Evolutionary conservation across 2,329 filamentous ascomycete genomes (phyloP).

Genomic region (Aspergillus sp.): DNA sequence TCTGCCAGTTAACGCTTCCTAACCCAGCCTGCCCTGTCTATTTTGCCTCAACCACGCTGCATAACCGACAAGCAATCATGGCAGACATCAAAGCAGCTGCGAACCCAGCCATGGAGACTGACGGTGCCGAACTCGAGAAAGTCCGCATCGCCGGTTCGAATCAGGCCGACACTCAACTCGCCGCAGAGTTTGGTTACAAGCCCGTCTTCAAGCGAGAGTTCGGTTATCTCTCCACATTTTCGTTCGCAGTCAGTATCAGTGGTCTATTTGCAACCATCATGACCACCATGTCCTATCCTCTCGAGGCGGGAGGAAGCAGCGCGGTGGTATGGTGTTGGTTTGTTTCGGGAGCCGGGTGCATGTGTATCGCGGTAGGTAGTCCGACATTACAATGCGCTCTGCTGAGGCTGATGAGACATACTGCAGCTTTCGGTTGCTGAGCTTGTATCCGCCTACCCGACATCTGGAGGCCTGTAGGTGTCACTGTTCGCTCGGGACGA

Average conservation of each 20-base stretch:
- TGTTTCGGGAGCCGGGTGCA: conserved; percentile 2
- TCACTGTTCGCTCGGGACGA: background rate
- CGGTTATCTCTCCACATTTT: conserved; percentile 3
- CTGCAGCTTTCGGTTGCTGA: conserved; percentile 6
- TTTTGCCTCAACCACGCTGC: background rate
- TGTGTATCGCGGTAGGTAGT: conserved; percentile 6
- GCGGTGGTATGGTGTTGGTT: conserved; percentile 8
- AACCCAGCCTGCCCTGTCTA: background rate
- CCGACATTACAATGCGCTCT: too few species aligned
- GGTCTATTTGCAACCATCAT: conserved; percentile 4
- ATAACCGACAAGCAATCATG: background rate
- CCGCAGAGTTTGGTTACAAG: conserved; percentile 2
- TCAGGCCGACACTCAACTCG: conserved; percentile 4
- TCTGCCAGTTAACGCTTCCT: too few species aligned
- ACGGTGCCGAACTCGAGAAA: background rate
- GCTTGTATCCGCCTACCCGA: conserved; percentile 1
- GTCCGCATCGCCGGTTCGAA: background rate
- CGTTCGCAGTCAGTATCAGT: conserved; percentile 8
- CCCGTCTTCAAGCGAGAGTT: conserved; percentile 9
- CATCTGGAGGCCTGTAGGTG: conserved; percentile 2
- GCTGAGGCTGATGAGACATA: background rate
- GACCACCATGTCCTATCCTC: conserved; percentile 6
- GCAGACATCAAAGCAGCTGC: background rate
- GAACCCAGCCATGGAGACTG: background rate
- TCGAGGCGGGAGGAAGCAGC: conserved; percentile 6